Evolutionary conservation across 768 basidiomycete genomes (phyloP).

Genomic region (Strobilomyces confusus): DNA sequence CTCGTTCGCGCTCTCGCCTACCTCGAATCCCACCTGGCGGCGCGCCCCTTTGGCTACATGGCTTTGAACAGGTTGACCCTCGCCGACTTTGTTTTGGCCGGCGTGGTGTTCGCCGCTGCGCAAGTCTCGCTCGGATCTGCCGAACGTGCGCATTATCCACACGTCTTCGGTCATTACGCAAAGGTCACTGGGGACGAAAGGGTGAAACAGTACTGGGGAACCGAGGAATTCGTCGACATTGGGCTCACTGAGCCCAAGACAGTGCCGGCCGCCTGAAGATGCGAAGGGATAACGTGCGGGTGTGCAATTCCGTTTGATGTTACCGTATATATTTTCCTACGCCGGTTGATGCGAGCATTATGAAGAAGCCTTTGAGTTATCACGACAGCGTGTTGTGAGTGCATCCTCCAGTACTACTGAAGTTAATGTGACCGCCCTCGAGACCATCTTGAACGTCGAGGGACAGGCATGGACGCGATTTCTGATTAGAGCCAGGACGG

Average conservation of each 20-base stretch:
- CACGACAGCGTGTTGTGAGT: no score
- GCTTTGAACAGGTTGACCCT: slow-evolving; percentile 11
- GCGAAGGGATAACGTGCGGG: background rate
- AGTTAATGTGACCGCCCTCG: no score
- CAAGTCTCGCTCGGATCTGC: slow-evolving; percentile 6
- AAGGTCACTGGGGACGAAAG: slow-evolving; percentile 17
- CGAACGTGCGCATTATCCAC: slow-evolving; percentile 13
- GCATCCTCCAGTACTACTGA: no score
- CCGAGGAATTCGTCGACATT: slow-evolving; percentile 5
- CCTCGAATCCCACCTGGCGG: slow-evolving; percentile 17
- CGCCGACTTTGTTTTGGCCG: slow-evolving; percentile 18
- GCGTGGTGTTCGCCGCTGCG: slow-evolving; percentile 2
- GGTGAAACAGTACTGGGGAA: slow-evolving; percentile 12
- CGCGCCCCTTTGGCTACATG: slow-evolving; percentile 9
- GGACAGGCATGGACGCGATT: no score
- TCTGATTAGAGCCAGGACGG: no score
- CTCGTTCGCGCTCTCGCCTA: slow-evolving; percentile 1
- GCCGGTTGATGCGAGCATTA: background rate
- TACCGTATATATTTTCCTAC: no score
- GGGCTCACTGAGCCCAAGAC: slow-evolving; percentile 1
- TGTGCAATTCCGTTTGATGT: background rate
- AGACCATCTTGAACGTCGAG: no score
- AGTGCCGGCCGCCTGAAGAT: background rate
- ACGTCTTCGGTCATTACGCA: slow-evolving; percentile 16
- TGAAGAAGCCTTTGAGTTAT: no score